These are phyloP conservation scores for Sextonia rubra DNA, from an alignment of 164 flowering plant species.

Conservation along the genomic window DNA sequence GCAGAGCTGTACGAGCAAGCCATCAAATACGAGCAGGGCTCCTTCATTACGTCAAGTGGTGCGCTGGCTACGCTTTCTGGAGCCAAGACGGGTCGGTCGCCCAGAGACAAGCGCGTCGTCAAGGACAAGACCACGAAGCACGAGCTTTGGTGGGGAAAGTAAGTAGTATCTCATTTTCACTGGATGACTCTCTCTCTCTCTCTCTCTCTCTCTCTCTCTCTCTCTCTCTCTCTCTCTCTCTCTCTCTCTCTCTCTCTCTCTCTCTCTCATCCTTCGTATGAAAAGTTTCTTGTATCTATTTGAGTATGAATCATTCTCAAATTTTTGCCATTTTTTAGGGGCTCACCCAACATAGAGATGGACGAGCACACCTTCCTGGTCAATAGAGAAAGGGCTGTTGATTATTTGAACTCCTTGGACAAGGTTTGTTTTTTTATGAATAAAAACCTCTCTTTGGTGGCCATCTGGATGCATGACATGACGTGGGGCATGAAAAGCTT, in stretches of 20 bases:
- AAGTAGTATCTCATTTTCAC: too few species aligned
- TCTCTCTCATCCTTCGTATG: too few species aligned
- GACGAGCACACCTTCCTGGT: slow-evolving; percentile 95
- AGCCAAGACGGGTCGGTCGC: slow-evolving; percentile 94
- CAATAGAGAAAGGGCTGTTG: slow-evolving; percentile 95
- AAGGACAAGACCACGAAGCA: slow-evolving; percentile 70
- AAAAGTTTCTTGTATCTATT: too few species aligned
- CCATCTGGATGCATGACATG: too few species aligned
- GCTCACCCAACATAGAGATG: slow-evolving; percentile 98
- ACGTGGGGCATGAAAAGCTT: too few species aligned
- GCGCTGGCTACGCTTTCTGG: slow-evolving; percentile 96
- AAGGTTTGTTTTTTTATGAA: slow-evolving; percentile 65
- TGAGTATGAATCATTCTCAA: background rate
- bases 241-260: background rate
- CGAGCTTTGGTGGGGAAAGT: slow-evolving; percentile 99
- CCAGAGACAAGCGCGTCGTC: slow-evolving; percentile 90
- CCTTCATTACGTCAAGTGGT: slow-evolving; percentile 77
- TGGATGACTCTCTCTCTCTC: too few species aligned
- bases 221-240: too few species aligned
- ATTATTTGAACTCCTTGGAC: slow-evolving; percentile 93
- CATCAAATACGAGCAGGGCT: slow-evolving; percentile 83
- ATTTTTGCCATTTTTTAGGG: slow-evolving; percentile 34
- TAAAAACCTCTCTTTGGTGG: too few species aligned
- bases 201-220: too few species aligned
- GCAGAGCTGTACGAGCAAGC: slow-evolving; percentile 98